phyloP scores from a whole-genome alignment of 202 grass and related monocot genomes.

The Setaria viridis region DNA sequence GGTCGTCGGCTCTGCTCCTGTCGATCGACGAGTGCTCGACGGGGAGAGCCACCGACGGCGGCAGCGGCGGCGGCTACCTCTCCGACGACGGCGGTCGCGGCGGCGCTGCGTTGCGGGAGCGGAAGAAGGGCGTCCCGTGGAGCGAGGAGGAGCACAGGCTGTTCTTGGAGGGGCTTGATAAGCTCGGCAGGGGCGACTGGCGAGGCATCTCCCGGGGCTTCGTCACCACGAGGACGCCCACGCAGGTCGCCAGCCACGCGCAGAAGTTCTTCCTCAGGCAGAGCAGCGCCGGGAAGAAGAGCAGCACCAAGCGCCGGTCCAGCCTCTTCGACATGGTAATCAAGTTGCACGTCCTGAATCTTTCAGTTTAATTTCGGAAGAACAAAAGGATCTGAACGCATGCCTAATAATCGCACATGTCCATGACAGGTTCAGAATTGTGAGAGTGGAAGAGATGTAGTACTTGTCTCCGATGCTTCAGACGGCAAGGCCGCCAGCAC shows the following conservation, averaged over 20 bases:
- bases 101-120: slow-evolving; percentile 39
- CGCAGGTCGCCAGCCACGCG: slow-evolving; percentile 80
- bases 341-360: background rate
- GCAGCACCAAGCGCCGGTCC: slow-evolving; percentile 46
- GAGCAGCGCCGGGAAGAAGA: slow-evolving; percentile 53
- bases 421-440: background rate
- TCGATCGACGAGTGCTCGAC: slow-evolving; percentile 45
- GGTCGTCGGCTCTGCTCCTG: slow-evolving; percentile 48
- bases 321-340: slow-evolving; percentile 83
- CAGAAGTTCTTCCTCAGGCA: slow-evolving; percentile 82
- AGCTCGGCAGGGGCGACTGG: slow-evolving; percentile 83
- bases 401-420: background rate
- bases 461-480: background rate
- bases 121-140: slow-evolving; percentile 84
- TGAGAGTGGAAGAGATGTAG: background rate
- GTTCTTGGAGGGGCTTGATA: slow-evolving; percentile 71
- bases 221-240: slow-evolving; percentile 77
- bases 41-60: slow-evolving; percentile 41
- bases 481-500: background rate
- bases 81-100: slow-evolving; percentile 51
- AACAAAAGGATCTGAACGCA: background rate
- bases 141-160: slow-evolving; percentile 74
- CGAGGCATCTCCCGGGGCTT: slow-evolving; percentile 75
- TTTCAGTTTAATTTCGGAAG: background rate
- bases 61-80: slow-evolving; percentile 47